Conservation (phyloP, 306 rosid genomes). For the Calophaca sinica region DNA sequence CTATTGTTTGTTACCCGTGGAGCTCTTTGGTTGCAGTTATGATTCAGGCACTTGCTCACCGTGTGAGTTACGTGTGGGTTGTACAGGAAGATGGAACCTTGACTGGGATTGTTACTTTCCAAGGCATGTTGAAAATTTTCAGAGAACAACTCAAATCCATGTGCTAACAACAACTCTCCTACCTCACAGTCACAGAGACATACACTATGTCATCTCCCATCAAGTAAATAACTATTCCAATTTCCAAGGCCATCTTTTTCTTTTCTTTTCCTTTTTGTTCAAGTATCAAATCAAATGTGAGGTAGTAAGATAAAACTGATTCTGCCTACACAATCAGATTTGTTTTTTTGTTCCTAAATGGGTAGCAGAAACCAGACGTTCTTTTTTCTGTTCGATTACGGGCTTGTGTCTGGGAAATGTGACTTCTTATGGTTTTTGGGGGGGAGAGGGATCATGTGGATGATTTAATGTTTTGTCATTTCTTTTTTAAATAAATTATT, state of each 20-base stretch:
- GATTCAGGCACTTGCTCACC: conserved; percentile 84
- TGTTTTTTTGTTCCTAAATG: neutral
- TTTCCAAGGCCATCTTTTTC: neutral
- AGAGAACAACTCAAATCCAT: conserved; percentile 63
- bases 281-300: neutral
- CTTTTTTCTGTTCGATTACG: neutral
- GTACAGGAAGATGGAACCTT: conserved; percentile 76
- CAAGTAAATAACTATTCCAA: neutral
- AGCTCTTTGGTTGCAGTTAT: conserved; percentile 91
- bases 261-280: neutral
- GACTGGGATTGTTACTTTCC: conserved; percentile 73
- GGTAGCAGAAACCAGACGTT: neutral
- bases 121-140: conserved; percentile 69
- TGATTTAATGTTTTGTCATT: too few relatives aligned
- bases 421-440: too few relatives aligned
- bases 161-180: conserved; percentile 30
- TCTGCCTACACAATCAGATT: conserved; percentile 7
- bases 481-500: too few relatives aligned
- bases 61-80: conserved; percentile 86
- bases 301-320: neutral
- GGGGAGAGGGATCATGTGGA: too few relatives aligned
- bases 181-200: too few relatives aligned
- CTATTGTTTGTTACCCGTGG: conserved; percentile 74
- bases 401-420: neutral
- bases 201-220: neutral